Evolutionary conservation across 2,329 filamentous ascomycete species (phyloP).

Genomic region (Pezicula radicicola): DNA sequence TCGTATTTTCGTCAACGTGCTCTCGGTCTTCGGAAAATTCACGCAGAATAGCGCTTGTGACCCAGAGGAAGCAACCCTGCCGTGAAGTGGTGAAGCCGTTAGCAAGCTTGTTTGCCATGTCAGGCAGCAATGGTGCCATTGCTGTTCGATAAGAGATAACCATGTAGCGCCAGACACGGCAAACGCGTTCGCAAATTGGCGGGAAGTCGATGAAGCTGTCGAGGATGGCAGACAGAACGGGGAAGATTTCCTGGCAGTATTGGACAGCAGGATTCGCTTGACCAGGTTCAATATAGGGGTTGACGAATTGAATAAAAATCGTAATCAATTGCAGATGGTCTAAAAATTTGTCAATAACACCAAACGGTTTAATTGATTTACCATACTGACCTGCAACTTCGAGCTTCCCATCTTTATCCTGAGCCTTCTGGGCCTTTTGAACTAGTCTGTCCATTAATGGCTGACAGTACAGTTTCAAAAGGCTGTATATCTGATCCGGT

Average conservation of each 20-base stretch:
- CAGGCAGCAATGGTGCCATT: conserved; percentile 79
- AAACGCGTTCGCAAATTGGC: conserved; percentile 90
- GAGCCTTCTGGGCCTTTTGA: conserved; percentile 80
- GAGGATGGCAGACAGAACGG: conserved; percentile 79
- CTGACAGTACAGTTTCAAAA: conserved; percentile 90
- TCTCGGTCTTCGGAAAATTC: conserved; percentile 93
- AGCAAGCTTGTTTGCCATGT: conserved; percentile 85
- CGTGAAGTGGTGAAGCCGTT: conserved; percentile 79
- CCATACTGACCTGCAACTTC: conserved; percentile 70
- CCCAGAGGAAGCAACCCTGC: conserved; percentile 99
- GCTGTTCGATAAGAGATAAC: conserved; percentile 91
- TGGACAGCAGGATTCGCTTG: conserved; percentile 88
- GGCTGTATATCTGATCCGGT: conserved; percentile 72
- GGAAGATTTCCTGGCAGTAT: conserved; percentile 94
- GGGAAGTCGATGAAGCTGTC: conserved; percentile 83
- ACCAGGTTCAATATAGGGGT: conserved; percentile 69
- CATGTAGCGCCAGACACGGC: conserved; percentile 95
- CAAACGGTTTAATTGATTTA: background rate
- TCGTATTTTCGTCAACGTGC: conserved; percentile 76
- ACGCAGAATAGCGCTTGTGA: conserved; percentile 87
- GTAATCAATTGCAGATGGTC: conserved; percentile 92
- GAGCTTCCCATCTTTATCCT: conserved; percentile 78
- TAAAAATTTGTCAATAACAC: conserved; percentile 24
- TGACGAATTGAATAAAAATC: conserved; percentile 76
- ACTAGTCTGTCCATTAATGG: conserved; percentile 85